A percentile compares a stretch with the other conserved stretches of the same genome.
phyloP scores from a whole-genome alignment of 805 yeast species.

The Starmerella bombicola region DNA sequence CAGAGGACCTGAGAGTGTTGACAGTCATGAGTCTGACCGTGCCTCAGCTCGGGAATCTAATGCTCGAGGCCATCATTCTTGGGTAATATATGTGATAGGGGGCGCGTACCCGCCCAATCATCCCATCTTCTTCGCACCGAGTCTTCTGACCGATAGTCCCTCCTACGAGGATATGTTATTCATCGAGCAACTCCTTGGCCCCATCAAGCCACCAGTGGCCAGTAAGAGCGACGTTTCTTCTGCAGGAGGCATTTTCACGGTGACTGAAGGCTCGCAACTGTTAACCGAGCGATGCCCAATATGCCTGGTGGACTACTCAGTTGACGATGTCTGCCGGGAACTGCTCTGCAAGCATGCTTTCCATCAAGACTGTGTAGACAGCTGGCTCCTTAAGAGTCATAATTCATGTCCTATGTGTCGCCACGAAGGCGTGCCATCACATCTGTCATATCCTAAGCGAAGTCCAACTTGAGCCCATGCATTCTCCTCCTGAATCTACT shows the following conservation, averaged over 20 bases:
- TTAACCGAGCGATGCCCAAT: constrained; percentile 29
- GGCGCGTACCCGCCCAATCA: constrained; percentile 41
- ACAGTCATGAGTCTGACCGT: too few species aligned
- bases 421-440: constrained; percentile 7
- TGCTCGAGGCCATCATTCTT: constrained; percentile 23
- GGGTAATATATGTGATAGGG: constrained; percentile 54
- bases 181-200: constrained; percentile 38
- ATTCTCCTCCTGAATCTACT: too few species aligned
- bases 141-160: constrained; percentile 39
- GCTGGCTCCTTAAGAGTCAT: constrained; percentile 42
- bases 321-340: constrained; percentile 37
- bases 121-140: constrained; percentile 38
- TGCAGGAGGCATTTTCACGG: constrained; percentile 30
- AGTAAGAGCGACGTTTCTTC: constrained; percentile 32
- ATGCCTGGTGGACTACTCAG: constrained; percentile 40
- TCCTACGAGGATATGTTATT: constrained; percentile 39
- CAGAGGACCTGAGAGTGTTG: too few species aligned
- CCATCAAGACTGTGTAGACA: constrained; percentile 46
- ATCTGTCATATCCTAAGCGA: too few species aligned
- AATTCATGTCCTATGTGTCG: constrained; percentile 51
- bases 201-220: constrained; percentile 36
- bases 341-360: constrained; percentile 41
- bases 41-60: too few species aligned
- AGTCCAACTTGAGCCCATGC: too few species aligned
- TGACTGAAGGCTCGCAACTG: constrained; percentile 20